Base-by-base conservation (phyloP, 2,329 filamentous ascomycete genomes). In the Phyllosticta paracitricarpa region DNA sequence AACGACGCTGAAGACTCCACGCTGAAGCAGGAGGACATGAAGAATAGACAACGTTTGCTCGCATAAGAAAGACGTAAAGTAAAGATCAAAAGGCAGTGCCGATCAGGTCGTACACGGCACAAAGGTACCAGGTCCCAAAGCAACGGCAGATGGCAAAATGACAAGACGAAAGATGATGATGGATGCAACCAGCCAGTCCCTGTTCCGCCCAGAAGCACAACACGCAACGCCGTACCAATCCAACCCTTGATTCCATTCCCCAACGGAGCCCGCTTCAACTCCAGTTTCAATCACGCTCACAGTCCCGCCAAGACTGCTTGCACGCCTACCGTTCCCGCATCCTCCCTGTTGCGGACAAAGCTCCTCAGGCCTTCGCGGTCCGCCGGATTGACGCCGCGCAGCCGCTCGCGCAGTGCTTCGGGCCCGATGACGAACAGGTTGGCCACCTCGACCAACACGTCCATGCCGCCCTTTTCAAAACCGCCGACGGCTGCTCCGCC, bases 341-440 rank as follows among this genome's bases (percentile, higher is more conserved):
- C 93, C 71, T 97, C 93, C 64, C 93, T 82, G 75, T 84, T 87
- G 72, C 89, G 81, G 63, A 97, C 86, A 81, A 93, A 97, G 1
- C 87, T 86, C 76, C 89, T 87, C 72, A 97, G 86, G 66, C 79
- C 78, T n/a, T 69, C 69, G 64, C 72, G 75, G 67, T 80, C 78
- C n/a, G 72, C 69, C 4, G 72, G 73, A 40, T 68, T 63, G 25
- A 76, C 75, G 51, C 77, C 77, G 64, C 77, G 75, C 61, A 82
- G 68, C 54, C 79, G 71, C 68, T 82, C 80, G 65, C 78, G 74
- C 65, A 83, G 65, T 26, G 80, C 79, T 63, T 81, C 79, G 0
- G 79, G 78, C 2, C 91, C 90, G 69, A 99, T 90, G 65, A 99
- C 96, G 72, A 99, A 99, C 59, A 99, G 77, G 70, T 92, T 97